These are phyloP conservation scores for Fusarium tricinctum DNA, from an alignment of 2,329 filamentous ascomycete genomes.

Conservation along the genomic window DNA sequence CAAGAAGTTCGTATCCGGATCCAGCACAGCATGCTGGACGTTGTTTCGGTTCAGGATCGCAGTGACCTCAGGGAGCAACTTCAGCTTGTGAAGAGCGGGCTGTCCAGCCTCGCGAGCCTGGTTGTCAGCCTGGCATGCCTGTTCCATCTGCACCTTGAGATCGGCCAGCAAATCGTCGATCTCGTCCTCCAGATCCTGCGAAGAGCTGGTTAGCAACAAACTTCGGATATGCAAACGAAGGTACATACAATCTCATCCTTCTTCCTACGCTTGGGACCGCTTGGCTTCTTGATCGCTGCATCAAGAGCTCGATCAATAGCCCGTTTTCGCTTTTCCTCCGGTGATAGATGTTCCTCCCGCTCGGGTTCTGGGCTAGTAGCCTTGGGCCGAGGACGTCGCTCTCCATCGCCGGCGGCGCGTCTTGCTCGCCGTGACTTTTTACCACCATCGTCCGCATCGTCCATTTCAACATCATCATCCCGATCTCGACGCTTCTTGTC, in stretches of 20 bases:
- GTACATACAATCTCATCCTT: conserved; percentile 86
- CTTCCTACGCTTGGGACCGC: conserved; percentile 75
- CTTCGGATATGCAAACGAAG: neutral
- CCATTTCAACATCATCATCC: conserved; percentile 63
- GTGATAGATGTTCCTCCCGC: conserved; percentile 82
- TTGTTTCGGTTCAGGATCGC: conserved; percentile 91
- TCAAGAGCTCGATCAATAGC: conserved; percentile 91
- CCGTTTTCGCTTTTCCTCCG: conserved; percentile 85
- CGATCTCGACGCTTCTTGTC: conserved; percentile 72
- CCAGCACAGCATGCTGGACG: conserved; percentile 85
- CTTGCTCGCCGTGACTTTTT: conserved; percentile 64
- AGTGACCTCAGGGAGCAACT: conserved; percentile 91
- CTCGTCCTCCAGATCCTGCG: conserved; percentile 87
- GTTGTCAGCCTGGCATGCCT: conserved; percentile 89
- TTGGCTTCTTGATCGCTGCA: conserved; percentile 86
- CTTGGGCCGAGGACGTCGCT: conserved; percentile 64
- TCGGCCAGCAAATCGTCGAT: conserved; percentile 91
- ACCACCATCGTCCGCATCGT: conserved; percentile 62
- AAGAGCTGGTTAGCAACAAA: conserved; percentile 37
- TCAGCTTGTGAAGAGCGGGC: conserved; percentile 92
- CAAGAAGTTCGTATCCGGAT: conserved; percentile 94
- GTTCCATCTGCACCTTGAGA: conserved; percentile 90
- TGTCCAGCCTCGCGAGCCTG: conserved; percentile 81
- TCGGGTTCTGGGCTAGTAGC: conserved; percentile 69
- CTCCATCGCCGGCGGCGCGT: conserved; percentile 59